phyloP scores from a whole-genome alignment of 352 stramenopile species.

The Globisporangium apiculatum region DNA sequence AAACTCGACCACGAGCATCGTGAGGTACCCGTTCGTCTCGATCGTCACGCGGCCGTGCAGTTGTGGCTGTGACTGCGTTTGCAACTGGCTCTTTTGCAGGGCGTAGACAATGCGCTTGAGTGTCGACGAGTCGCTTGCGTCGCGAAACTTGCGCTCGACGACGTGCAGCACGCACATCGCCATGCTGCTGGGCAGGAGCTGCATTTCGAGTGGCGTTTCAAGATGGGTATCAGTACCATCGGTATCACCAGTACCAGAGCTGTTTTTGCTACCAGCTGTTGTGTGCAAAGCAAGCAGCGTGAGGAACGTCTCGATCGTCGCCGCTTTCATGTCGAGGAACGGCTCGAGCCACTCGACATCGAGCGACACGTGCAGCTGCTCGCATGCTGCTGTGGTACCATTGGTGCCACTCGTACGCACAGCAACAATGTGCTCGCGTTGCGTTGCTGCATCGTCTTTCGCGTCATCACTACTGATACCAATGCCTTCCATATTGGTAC shows the following conservation, averaged over 20 bases:
- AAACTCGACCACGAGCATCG: constrained; percentile 39
- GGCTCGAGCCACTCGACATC: constrained; percentile 54
- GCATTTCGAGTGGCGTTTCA: constrained; percentile 10
- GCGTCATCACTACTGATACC: neutral
- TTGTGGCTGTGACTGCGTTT: neutral
- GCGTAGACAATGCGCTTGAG: constrained; percentile 28
- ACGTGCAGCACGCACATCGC: constrained; percentile 45
- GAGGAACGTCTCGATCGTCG: constrained; percentile 73
- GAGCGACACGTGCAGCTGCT: constrained; percentile 25
- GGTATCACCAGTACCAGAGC: neutral
- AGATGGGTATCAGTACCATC: constrained; percentile 1
- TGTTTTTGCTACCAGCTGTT: constrained; percentile 14
- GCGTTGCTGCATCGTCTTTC: neutral
- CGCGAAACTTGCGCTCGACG: constrained; percentile 41
- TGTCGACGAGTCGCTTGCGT: constrained; percentile 22
- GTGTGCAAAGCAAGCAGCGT: constrained; percentile 43
- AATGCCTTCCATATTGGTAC: neutral
- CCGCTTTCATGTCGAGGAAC: constrained; percentile 63
- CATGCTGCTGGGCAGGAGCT: constrained; percentile 40
- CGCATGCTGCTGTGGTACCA: neutral
- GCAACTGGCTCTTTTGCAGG: neutral
- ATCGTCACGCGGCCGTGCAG: constrained; percentile 19
- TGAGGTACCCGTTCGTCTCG: constrained; percentile 58
- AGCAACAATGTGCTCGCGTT: constrained; percentile 2
- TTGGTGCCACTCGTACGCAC: neutral